Conservation (phyloP, 2,329 filamentous ascomycete species). For the Chaetomium strumarium region DNA sequence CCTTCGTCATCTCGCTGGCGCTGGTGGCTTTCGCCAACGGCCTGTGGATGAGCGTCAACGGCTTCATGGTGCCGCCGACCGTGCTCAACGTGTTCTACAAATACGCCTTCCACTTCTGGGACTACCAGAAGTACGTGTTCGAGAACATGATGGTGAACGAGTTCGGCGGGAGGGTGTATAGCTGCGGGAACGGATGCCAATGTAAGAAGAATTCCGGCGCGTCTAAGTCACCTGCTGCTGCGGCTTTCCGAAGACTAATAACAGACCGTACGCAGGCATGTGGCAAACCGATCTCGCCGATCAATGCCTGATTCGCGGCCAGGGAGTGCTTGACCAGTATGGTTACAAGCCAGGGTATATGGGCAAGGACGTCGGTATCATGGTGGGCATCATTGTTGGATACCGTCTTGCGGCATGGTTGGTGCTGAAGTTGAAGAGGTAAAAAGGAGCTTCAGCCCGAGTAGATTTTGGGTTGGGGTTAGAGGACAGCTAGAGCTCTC, state of each 20-base stretch:
- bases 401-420: constrained; percentile 66
- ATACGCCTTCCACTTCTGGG: constrained; percentile 84
- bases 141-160: constrained; percentile 93
- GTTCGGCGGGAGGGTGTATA: constrained; percentile 60
- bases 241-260: not conserved
- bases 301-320: constrained; percentile 65
- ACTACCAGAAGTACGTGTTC: constrained; percentile 83
- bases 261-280: constrained; percentile 40
- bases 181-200: constrained; percentile 51
- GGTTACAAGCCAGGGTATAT: constrained; percentile 59
- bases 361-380: constrained; percentile 68
- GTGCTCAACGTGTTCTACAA: constrained; percentile 78
- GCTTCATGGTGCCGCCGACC: constrained; percentile 69
- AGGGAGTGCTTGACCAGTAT: constrained; percentile 63
- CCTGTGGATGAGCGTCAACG: constrained; percentile 81
- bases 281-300: constrained; percentile 56
- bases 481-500: no score
- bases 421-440: constrained; percentile 42
- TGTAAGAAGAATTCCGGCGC: constrained; percentile 40
- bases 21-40: constrained; percentile 81
- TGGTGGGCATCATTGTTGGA: constrained; percentile 68
- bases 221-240: not conserved
- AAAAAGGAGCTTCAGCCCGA: not conserved
- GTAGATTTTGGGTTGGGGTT: not conserved
- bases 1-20: constrained; percentile 74